phyloP scores from a whole-genome alignment of 2,329 filamentous ascomycete species.

The Hymenoscyphus occultus region DNA sequence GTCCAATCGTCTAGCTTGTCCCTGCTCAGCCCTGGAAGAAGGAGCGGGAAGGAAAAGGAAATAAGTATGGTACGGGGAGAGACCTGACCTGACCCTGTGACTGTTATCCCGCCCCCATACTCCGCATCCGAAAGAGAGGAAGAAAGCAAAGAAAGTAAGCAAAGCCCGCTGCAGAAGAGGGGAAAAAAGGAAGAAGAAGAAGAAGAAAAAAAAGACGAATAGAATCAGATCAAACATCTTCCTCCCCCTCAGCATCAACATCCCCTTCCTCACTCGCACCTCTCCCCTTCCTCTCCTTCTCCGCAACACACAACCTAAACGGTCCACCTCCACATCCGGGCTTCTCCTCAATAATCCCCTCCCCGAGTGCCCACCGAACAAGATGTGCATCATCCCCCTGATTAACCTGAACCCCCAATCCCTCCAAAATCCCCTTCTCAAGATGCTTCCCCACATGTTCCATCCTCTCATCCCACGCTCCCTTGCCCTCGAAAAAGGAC shows the following conservation, averaged over 20 bases:
- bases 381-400: constrained; percentile 24
- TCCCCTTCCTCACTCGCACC: constrained; percentile 14
- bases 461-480: constrained; percentile 77
- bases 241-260: constrained; percentile 27
- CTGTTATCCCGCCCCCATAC: not conserved
- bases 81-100: not conserved
- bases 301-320: constrained; percentile 5
- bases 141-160: not conserved
- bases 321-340: constrained; percentile 9
- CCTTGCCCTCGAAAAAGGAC: constrained; percentile 55
- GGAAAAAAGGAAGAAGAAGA: not conserved
- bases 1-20: not conserved
- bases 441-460: constrained; percentile 84
- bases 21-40: not conserved
- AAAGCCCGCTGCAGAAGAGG: not conserved
- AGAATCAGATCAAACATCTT: constrained; percentile 12
- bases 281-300: not conserved
- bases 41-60: not conserved
- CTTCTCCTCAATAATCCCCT: constrained; percentile 24
- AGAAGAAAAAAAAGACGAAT: too few relatives aligned
- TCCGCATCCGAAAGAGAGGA: not conserved
- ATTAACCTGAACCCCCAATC: constrained; percentile 2
- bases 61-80: not conserved
- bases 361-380: constrained; percentile 24
- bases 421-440: constrained; percentile 48